Conservation (phyloP, 768 basidiomycete genomes). For the Suillus brevipes region DNA sequence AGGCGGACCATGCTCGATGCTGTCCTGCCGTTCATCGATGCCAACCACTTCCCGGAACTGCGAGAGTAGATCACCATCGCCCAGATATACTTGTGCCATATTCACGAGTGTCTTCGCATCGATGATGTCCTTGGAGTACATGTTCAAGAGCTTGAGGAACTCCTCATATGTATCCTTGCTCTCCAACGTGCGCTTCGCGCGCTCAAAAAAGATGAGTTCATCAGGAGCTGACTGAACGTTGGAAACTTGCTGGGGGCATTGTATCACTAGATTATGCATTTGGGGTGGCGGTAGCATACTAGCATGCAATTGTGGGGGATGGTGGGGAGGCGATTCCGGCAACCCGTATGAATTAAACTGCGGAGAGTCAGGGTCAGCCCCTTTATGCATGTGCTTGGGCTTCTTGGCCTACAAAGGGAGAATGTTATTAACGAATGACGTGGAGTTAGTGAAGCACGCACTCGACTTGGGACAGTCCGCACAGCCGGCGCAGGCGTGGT, state of each 20-base stretch:
- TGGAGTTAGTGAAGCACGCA: slow-evolving; percentile 30
- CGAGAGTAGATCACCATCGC: slow-evolving; percentile 72
- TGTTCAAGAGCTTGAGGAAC: slow-evolving; percentile 88
- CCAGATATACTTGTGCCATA: slow-evolving; percentile 77
- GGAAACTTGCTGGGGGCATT: slow-evolving; percentile 16
- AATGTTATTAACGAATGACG: slow-evolving; percentile 11
- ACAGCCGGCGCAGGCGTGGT: slow-evolving; percentile 55
- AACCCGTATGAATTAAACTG: slow-evolving; percentile 47
- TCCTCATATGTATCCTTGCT: slow-evolving; percentile 83
- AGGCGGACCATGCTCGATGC: slow-evolving; percentile 68
- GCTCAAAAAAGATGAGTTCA: slow-evolving; percentile 92
- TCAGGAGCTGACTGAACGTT: slow-evolving; percentile 49
- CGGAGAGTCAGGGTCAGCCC: slow-evolving; percentile 55
- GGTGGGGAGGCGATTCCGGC: slow-evolving; percentile 35
- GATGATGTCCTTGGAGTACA: slow-evolving; percentile 92
- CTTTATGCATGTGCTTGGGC: slow-evolving; percentile 60
- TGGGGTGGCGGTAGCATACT: slow-evolving; percentile 29
- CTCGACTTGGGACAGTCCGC: slow-evolving; percentile 50
- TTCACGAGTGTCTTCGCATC: slow-evolving; percentile 82
- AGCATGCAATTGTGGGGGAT: slow-evolving; percentile 24
- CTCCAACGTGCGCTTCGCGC: slow-evolving; percentile 80
- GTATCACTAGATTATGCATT: slow-evolving; percentile 29
- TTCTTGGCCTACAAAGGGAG: slow-evolving; percentile 52
- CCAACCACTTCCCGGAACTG: slow-evolving; percentile 88
- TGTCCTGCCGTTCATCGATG: slow-evolving; percentile 67